A percentile compares a stretch with the other conserved stretches of the same genome.
Evolutionary conservation across 345 rosid species (phyloP).

Genomic region (Corymbia maculata): DNA sequence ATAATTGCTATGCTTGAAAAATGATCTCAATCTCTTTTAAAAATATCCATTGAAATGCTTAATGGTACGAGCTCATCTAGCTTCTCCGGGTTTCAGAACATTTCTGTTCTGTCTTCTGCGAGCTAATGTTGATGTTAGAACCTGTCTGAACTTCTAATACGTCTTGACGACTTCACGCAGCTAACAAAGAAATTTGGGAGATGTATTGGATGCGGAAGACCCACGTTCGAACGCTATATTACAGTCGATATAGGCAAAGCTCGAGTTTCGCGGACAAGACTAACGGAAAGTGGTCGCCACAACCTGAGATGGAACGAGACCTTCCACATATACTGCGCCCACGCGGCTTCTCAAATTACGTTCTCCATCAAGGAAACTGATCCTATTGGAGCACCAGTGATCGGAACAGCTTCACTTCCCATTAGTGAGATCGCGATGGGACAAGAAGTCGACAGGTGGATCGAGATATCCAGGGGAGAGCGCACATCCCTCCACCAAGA

Average conservation of each 20-base stretch:
- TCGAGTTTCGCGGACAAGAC: conserved; percentile 26
- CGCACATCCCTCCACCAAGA: conserved; percentile 2
- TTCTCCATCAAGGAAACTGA: conserved; percentile 32
- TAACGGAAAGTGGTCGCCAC: conserved; percentile 5
- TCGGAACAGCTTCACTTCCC: conserved; percentile 41
- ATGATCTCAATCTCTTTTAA: not conserved
- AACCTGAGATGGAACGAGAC: conserved; percentile 27
- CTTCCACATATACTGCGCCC: conserved; percentile 40
- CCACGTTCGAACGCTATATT: conserved; percentile 17
- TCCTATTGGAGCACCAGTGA: conserved; percentile 16
- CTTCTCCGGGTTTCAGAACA: not conserved
- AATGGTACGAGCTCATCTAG: not conserved
- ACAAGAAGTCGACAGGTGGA: conserved; percentile 29
- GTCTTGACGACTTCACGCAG: conserved; percentile 1
- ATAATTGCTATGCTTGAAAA: not conserved
- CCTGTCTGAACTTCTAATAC: not conserved
- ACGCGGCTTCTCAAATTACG: conserved; percentile 25
- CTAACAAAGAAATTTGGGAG: conserved; percentile 10
- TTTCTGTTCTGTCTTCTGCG: not conserved
- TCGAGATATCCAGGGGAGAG: conserved; percentile 9
- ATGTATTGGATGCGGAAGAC: conserved; percentile 13
- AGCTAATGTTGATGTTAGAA: not conserved
- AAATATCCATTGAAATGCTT: not conserved
- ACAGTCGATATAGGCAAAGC: conserved; percentile 27
- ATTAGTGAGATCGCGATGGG: conserved; percentile 19